Base-by-base conservation (phyloP, 495 filamentous ascomycete species). In the Neurospora sp. region DNA sequence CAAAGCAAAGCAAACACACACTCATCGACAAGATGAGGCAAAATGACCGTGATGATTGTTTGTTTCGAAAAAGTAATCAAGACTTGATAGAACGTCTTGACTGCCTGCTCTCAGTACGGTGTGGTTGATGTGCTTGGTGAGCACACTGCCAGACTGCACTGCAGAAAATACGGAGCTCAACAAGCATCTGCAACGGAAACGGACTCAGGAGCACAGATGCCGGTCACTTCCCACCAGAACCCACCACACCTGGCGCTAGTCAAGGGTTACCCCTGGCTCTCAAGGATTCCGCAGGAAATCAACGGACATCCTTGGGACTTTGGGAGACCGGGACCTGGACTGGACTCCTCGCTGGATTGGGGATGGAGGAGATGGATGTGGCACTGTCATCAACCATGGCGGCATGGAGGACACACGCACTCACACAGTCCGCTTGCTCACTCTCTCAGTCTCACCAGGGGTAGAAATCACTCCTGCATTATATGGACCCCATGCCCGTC, bases 381-480 rank as follows among this genome's bases (percentile, higher is more conserved):
- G 22, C 53, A 61, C 22, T 37, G 35, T 37, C 53, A 35, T 35
- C 53, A 65, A 65, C 53, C 53, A 61, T 8, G 48, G 22, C 27
- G 14, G 14, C 53, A 65, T 61, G 53, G 27, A 61, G 4, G 31
- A 35, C 31, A 35, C 53, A 35, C 53, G 3, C 27, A 6, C 7
- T 44, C 53, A 17, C 53, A 61, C 22, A 59, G 48, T 59, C 48
- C 48, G 48, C 48, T 59, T 59, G 48, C 20, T 59, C 20, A 53
- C 45, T 22, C 45, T 53, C 10, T 22, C 44, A 53, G 48, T 59
- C 48, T 59, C 5, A 61, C 53, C 72, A 73, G 71, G 74, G 73
- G 44, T 68, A 65, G 74, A 71, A 75, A 75, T 75, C 72, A 75
- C 72, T 74, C 72, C 74, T 59, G 70, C 69, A 75, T 71, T 76